phyloP scores from a whole-genome alignment of 768 basidiomycete species.

The Psilocybe subaeruginosa region DNA sequence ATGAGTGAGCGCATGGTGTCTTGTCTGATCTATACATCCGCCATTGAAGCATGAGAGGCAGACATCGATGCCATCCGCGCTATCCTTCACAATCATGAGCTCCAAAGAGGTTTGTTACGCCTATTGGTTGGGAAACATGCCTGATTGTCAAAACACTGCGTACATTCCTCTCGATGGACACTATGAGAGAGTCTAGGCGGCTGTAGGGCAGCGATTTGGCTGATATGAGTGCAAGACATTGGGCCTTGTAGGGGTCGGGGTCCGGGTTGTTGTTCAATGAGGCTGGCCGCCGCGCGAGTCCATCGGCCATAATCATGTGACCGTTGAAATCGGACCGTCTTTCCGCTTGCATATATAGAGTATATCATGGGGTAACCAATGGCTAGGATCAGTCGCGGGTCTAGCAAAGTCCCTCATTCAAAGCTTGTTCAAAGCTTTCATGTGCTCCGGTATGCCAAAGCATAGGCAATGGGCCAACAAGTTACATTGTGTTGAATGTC shows the following conservation, averaged over 20 bases:
- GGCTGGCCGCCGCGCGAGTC: too few species aligned
- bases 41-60: constrained; percentile 96
- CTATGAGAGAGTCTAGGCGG: constrained; percentile 68
- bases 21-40: constrained; percentile 64
- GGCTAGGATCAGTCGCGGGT: too few species aligned
- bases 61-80: constrained; percentile 78
- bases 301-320: too few species aligned
- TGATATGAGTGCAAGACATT: constrained; percentile 59
- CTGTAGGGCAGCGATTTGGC: constrained; percentile 48
- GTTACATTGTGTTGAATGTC: too few species aligned
- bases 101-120: background rate
- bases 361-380: too few species aligned
- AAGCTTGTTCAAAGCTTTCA: too few species aligned
- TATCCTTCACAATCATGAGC: constrained; percentile 53
- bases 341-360: too few species aligned
- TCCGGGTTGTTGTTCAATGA: constrained; percentile 4
- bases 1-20: constrained; percentile 80
- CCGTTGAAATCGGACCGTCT: too few species aligned
- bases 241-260: constrained; percentile 1
- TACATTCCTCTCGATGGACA: constrained; percentile 93
- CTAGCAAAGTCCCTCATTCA: too few species aligned
- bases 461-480: too few species aligned
- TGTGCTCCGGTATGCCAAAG: too few species aligned
- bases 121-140: constrained; percentile 36
- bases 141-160: constrained; percentile 96